Evolutionary conservation across 345 rosid species (phyloP), one percentile per base, ranked within the genome.

Genomic region (Dovyalis caffra): DNA sequence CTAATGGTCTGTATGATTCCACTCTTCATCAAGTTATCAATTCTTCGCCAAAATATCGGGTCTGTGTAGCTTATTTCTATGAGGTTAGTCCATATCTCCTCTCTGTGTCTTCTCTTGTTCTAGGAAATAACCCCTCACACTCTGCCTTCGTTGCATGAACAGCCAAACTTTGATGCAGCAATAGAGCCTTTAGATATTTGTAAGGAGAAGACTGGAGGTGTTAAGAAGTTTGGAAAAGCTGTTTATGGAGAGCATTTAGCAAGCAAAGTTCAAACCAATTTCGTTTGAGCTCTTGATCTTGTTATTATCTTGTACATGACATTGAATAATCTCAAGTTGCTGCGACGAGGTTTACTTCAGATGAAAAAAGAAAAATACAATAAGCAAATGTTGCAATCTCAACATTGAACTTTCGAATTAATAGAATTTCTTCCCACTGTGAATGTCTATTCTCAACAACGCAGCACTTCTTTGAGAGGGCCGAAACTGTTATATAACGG

Each of bases 201-300:
- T 56, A 35, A 66, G 56, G 20, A 76, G 78, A 86, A 69, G 71
- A 83, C 82, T 4, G 92, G 88, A 29, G 92, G 84, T 58, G 33
- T 67, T 14, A 81, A 68, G 63, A 86, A 83, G 85, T 87, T 85
- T 70, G 82, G 70, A 57, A 86, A 64, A 68, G 97, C 97, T 38
- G 86, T 90, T 47, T 92, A 92, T 63, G 97, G 95, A 66, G 92
- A 94, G 84, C 97, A 95, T 87, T 74, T 95, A n/a, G 91, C 85
- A 6, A 79, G 88, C 82, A 92, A 90, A 85, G 94, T 92, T 21
- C 77, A 76, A 29, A 90, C 91, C 1, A 92, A 91, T 77, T 92
- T 91, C 35, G 89, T 49, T 40, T 75, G 33, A 47, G 35, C 16
- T 37, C 56, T n/a, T 37, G 21, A 18, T 66, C 63, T 31, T 64